Evolutionary conservation across 1,139 yeast genomes (phyloP).

Genomic region (Yamadazyma triangularis): DNA sequence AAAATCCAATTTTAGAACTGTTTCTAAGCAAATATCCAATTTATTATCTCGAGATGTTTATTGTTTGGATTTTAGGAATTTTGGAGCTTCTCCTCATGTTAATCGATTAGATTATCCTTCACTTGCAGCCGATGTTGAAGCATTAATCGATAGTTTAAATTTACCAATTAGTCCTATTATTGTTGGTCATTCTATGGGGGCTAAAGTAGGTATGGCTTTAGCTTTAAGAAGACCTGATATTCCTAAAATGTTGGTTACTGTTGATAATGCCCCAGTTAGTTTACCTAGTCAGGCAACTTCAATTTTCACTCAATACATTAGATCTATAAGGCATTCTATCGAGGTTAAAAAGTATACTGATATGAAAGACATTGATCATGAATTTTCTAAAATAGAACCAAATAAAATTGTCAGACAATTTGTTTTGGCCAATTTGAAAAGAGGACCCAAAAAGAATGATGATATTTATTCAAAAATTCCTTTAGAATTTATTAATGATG

Average conservation of each 20-base stretch:
- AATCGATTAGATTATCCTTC: constrained; percentile 71
- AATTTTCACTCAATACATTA: constrained; percentile 63
- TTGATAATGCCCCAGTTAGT: constrained; percentile 87
- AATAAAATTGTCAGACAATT: constrained; percentile 68
- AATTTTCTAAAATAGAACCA: constrained; percentile 59
- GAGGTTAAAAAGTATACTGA: constrained; percentile 40
- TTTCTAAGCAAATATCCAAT: constrained; percentile 50
- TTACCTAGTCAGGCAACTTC: constrained; percentile 46
- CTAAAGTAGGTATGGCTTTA: constrained; percentile 87
- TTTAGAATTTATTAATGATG: constrained; percentile 58
- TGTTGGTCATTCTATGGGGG: constrained; percentile 97
- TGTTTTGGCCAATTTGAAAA: constrained; percentile 62
- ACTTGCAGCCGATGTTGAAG: constrained; percentile 79
- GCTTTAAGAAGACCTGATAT: constrained; percentile 66
- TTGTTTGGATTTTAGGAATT: constrained; percentile 82
- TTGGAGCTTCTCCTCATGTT: constrained; percentile 83
- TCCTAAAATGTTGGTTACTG: constrained; percentile 63
- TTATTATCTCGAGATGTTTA: constrained; percentile 48
- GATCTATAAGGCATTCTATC: constrained; percentile 53
- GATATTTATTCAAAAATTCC: constrained; percentile 57
- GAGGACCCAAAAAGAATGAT: constrained; percentile 39
- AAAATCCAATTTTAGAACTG: constrained; percentile 70
- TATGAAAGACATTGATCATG: constrained; percentile 65
- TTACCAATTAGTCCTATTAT: constrained; percentile 52
- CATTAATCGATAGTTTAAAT: constrained; percentile 54